Evolutionary conservation across 2,329 filamentous ascomycete genomes (phyloP), one percentile per base, ranked within the genome.

Genomic region (Keithomyces neogunnii): DNA sequence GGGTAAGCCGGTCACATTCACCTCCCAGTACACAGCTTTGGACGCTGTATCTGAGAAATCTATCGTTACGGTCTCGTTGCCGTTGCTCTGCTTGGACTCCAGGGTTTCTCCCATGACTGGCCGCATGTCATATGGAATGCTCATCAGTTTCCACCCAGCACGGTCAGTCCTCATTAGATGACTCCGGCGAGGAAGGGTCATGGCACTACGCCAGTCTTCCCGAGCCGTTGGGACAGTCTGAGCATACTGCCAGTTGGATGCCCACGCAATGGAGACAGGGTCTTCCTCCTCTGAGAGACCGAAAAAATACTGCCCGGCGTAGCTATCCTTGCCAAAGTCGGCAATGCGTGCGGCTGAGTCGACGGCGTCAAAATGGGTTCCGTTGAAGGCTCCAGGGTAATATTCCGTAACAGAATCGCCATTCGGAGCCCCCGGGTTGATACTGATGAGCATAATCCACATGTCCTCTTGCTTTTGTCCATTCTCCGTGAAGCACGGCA

Each of bases 331-430:
- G 13, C 63, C 66, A 36, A 68, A 68, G 47, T 69, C 66, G 0
- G 63, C 57, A 3, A 65, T 57, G 6, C 66, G 51, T 1, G 65
- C 57, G 5, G 57, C 59, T 2, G 53, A 54, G 6, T 66, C 64
- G 9, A 63, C 55, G 8, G 63, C 55, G n/a, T 59, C 55, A 53
- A 83, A 85, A 60, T 81, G 77, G 0, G 79, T 84, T n/a, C 82
- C 82, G 55, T 86, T 82, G 68, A 84, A 85, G 2, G 64, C 67
- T 4, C 82, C 82, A 0, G 76, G 66, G 66, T 78, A 79, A 60
- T 82, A 83, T 60, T 82, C 64, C 1, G 71, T 72, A 19, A 75
- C 71, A 1, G 75, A 80, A 1, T 80, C 80, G 7, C 80, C 80
- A 0, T 75, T 65, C 0, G 79, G 79, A 0, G 76, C 77, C 4